Base-by-base conservation (phyloP, 495 filamentous ascomycete genomes). In the Echria macrotheca region DNA sequence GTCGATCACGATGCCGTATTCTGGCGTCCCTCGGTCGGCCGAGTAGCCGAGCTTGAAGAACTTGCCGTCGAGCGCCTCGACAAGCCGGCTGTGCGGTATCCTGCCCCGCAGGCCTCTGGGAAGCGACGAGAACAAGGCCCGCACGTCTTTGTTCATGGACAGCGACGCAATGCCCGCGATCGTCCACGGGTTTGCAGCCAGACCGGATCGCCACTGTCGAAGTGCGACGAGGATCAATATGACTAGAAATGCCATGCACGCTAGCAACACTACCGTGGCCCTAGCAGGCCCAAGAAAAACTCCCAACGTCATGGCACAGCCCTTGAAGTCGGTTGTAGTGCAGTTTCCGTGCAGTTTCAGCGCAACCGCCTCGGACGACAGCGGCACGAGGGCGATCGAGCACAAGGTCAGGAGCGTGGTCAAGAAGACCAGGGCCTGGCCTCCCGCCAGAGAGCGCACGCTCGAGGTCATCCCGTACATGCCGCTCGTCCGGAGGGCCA, bases 171-270 rank as follows among this genome's bases (percentile, higher is more conserved):
- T 40, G 15, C 62, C 60, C n/a, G 61, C 64, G 33, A 74, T 67
- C 38, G 66, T 70, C 61, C 65, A 70, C 2, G 71, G 70, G 51
- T 71, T 67, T 0, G 67, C 49, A 15, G 58, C 44, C 10, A 74
- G 55, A 8, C 71, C 69, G 1, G 64, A 58, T 2, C 28, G 47
- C 67, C 67, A 70, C 17, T 52, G 43, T 4, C 37, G 32, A 0
- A 69, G 55, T 2, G 61, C 38, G 2, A 60, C 18, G 11, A 67
- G 26, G 10, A 64, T 48, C 15, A 59, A 12, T 3, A 64, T 17
- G 15, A 62, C 44, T 4, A 62, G 49, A 8, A 64, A 9, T 6
- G 35, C 54, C 65, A 68, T 67, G 35, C 55, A 11, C 2, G 12
- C 60, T 7, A 70, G 41, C 2, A 67, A 24, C 15, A 11, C 61